Base-by-base conservation (phyloP, 2,329 filamentous ascomycete genomes). In the Pseudocercospora ulei region DNA sequence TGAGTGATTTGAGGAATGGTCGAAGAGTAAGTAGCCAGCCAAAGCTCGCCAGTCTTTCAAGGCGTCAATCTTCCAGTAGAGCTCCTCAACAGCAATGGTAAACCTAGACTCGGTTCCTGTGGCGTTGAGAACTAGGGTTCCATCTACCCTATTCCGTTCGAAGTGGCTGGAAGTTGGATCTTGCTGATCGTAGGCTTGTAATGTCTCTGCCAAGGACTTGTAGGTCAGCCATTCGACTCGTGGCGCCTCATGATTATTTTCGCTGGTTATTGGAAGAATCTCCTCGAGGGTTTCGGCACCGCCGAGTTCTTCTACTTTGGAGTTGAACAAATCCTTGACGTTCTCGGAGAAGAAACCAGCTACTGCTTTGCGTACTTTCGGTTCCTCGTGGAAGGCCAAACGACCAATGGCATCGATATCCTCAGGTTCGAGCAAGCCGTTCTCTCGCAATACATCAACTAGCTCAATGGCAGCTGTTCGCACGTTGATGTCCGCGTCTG, bases 321-420 rank as follows among this genome's bases (percentile, higher is more conserved):
- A 72, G 19, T 86, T 79, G 48, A 85, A 85, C 3, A 81, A 71
- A 54, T 95, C 87, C 24, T 82, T 73, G 25, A 96, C 79, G 50
- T 85, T 88, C 43, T 84, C 82, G 11, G 82, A 78, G 54, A 98
- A 96, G 68, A 98, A 98, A 7, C 73, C 74, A 13, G 88, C 83
- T 2, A 94, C 83, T 2, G 88, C 81, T 62, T 86, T 93, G 39
- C 90, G 82, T 19, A 96, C 80, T 47, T 80, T 76, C 4, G 79
- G 65, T 55, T 96, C 88, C 1, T 78, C 73, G 54, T 98, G 90
- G 54, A 94, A 95, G 7, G 96, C 79, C 22, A 96, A 72, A 55
- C 80, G 80, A 26, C 87, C 87, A 30, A 96, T 76, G 3, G 78
- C 73, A 58, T 96, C 90, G 42, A 98, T 81, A 59, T 98, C 90